Evolutionary conservation across 140 eudicot genomes (phyloP), one percentile per base, ranked within the genome.

Genomic region (Senecio squalidus): DNA sequence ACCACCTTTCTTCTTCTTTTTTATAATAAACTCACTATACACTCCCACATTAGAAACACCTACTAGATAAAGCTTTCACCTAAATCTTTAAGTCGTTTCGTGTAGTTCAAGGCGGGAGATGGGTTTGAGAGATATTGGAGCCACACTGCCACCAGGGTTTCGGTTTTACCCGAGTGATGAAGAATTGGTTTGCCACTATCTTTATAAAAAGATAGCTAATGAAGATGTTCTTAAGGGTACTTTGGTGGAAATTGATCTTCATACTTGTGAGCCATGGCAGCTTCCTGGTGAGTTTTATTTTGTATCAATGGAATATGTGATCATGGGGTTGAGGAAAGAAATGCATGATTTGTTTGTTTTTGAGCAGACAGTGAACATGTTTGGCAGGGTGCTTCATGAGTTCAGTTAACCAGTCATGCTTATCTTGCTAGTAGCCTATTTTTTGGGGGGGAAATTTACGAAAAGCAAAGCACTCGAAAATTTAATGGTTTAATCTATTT

Each of bases 191-290:
- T 86, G 94, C 74, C 95, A 90, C 81, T 90, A 90, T 78, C 90
- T 90, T 36, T 64, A 58, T 71, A 86, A 86, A 41, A 90, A 90
- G 82, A 70, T 81, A 61, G 78, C 85, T 8, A 81, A 81, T 71
- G 85, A 83, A 62, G 81, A 86, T 28, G 73, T 81, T 71, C 66
- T 77, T 1, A 76, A 69, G 60, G 85, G 81, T 0, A 86, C 91
- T 66, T 67, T 90, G 28, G 77, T 86, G 21, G 96, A 90, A 21
- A 83, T 90, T 66, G 98, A 90, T 48, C 93, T 90, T 15, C 94
- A 90, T 74, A 79, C 80, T 56, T 83, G 94, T 79, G 98, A 90
- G 77, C 98, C 98, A 74, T 90, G 98, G 98, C 94, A 86, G 68
- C 98, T 90, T 68, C 98, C 98, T 27, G 98, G 98, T 90, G 68